Conservation (phyloP, 768 basidiomycete genomes). For the Tricholoma bakamatsutake region DNA sequence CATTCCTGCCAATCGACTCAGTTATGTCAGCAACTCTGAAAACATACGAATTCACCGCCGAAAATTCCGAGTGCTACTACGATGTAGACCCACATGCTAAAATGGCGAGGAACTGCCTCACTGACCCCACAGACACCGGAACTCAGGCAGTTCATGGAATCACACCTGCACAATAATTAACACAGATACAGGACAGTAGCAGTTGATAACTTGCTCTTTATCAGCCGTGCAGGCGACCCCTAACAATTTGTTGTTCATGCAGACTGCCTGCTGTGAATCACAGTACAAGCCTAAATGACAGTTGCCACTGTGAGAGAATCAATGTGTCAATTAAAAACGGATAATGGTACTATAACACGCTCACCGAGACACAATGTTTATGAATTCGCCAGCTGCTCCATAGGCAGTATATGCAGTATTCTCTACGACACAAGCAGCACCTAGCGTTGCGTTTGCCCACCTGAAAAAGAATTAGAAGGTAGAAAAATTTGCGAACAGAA, state of each 20-base stretch:
- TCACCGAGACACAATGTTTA: slow-evolving; percentile 79
- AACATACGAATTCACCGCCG: slow-evolving; percentile 43
- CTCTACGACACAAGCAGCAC: slow-evolving; percentile 60
- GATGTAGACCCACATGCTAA: slow-evolving; percentile 65
- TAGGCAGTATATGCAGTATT: slow-evolving; percentile 79
- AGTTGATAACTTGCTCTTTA: slow-evolving; percentile 36
- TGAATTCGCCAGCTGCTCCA: slow-evolving; percentile 50
- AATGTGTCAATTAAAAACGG: not conserved
- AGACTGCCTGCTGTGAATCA: slow-evolving; percentile 52
- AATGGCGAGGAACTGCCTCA: slow-evolving; percentile 55
- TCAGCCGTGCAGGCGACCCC: slow-evolving; percentile 53
- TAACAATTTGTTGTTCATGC: slow-evolving; percentile 51
- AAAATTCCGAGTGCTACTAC: slow-evolving; percentile 68
- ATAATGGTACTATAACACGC: slow-evolving; percentile 6
- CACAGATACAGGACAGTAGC: not conserved
- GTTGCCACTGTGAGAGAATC: slow-evolving; percentile 46
- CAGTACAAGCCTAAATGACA: slow-evolving; percentile 74
- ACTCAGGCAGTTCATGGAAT: slow-evolving; percentile 66
- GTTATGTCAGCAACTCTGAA: not conserved
- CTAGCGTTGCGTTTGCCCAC: slow-evolving; percentile 73
- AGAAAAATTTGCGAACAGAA: not conserved
- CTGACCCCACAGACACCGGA: slow-evolving; percentile 56
- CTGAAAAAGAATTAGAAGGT: slow-evolving; percentile 27
- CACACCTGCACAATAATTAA: slow-evolving; percentile 43
- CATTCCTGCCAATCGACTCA: slow-evolving; percentile 49